Evolutionary conservation across 2,329 filamentous ascomycete species (phyloP).

Genomic region (Ophiosphaerella korrae): DNA sequence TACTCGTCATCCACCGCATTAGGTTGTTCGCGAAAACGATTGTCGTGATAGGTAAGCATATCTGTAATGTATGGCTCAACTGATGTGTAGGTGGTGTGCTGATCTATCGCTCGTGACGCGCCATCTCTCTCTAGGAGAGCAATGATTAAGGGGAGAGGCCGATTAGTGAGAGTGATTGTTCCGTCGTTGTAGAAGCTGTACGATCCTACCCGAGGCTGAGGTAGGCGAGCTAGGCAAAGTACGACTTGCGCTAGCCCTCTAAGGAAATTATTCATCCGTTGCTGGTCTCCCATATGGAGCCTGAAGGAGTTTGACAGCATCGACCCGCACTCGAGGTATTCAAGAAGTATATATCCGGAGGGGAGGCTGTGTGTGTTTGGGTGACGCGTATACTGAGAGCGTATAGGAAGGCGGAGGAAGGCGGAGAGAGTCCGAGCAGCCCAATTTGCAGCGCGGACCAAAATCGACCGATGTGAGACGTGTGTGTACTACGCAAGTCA

Average conservation of each 20-base stretch:
- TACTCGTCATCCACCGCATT: neutral
- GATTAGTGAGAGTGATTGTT: conserved; percentile 40
- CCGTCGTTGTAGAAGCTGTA: conserved; percentile 4
- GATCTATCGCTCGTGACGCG: conserved; percentile 40
- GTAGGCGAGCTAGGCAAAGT: conserved; percentile 8
- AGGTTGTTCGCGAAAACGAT: neutral
- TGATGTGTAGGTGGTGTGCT: conserved; percentile 38
- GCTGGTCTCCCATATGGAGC: neutral
- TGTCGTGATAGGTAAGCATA: conserved; percentile 39
- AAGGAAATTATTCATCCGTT: conserved; percentile 1
- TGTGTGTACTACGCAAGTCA: neutral
- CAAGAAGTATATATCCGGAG: neutral
- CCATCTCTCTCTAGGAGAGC: conserved; percentile 44
- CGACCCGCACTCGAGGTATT: neutral
- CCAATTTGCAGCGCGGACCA: neutral
- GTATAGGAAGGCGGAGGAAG: neutral
- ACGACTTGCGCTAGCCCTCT: conserved; percentile 5
- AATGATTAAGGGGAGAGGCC: conserved; percentile 42
- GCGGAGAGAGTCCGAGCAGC: neutral
- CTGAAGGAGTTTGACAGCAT: neutral
- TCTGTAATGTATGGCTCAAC: conserved; percentile 37
- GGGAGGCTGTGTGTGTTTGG: neutral
- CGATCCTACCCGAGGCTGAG: conserved; percentile 6
- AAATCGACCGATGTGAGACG: neutral
- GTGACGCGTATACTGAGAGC: neutral